A percentile compares a stretch with the other conserved stretches of the same genome.
These are phyloP conservation scores for Lichtheimia hyalospora DNA, from an alignment of 371 early-diverging fungal genomes.

Conservation along the genomic window DNA sequence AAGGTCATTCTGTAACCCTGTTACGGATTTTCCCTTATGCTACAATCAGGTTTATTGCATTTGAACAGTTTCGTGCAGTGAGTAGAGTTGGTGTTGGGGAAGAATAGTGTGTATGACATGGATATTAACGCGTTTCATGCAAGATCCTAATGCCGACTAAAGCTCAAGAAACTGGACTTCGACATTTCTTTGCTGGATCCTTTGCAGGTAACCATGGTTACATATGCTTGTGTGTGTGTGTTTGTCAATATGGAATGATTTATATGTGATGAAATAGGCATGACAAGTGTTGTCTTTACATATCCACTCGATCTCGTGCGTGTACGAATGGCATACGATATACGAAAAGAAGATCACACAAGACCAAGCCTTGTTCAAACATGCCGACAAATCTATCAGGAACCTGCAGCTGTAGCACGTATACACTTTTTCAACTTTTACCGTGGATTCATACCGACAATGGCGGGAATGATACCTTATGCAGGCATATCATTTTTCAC, in stretches of 20 bases:
- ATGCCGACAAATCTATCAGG: slow-evolving; percentile 53
- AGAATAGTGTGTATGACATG: neutral
- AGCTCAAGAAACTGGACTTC: slow-evolving; percentile 56
- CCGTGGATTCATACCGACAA: slow-evolving; percentile 86
- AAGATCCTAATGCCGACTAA: slow-evolving; percentile 72
- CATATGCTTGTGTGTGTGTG: slow-evolving; percentile 14
- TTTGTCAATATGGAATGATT: no score
- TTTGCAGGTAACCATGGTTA: slow-evolving; percentile 54
- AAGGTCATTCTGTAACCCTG: slow-evolving; percentile 93
- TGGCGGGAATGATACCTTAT: slow-evolving; percentile 95
- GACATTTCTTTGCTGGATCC: slow-evolving; percentile 75
- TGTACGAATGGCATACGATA: slow-evolving; percentile 90
- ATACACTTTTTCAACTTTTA: slow-evolving; percentile 77
- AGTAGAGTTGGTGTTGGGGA: slow-evolving; percentile 7
- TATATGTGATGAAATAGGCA: slow-evolving; percentile 40
- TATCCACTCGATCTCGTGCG: slow-evolving; percentile 95
- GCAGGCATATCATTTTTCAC: slow-evolving; percentile 90
- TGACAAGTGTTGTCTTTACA: slow-evolving; percentile 85
- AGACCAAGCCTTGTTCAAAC: slow-evolving; percentile 35
- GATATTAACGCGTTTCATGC: neutral
- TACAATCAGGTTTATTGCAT: slow-evolving; percentile 94
- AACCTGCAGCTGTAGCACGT: slow-evolving; percentile 46
- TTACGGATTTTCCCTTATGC: slow-evolving; percentile 95
- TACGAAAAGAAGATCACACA: slow-evolving; percentile 34
- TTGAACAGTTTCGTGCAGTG: slow-evolving; percentile 84